Conservation (phyloP, 441 rosid genomes). For the Gossypium laxum region DNA sequence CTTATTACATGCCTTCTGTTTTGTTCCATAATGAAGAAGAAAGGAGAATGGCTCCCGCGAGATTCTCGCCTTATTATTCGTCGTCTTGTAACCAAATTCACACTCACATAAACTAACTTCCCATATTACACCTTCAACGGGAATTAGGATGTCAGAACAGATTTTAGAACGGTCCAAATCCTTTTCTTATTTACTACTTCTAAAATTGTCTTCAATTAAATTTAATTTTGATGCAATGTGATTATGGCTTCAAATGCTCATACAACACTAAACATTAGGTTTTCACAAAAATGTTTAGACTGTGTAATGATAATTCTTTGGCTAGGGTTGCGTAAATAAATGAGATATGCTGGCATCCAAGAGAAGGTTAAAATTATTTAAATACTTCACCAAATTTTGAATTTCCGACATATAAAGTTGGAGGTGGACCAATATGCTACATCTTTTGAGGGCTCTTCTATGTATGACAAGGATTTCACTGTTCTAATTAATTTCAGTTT, state of each 20-base stretch:
- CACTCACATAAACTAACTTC: neutral
- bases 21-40: neutral
- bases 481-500: neutral
- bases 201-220: neutral
- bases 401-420: neutral
- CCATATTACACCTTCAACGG: neutral
- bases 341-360: constrained; percentile 8
- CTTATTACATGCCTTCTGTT: constrained; percentile 14
- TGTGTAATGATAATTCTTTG: neutral
- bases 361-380: constrained; percentile 3
- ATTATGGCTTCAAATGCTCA: neutral
- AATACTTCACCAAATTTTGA: neutral
- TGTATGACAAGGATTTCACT: too few species aligned
- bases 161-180: neutral
- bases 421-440: neutral
- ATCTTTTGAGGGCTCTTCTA: too few species aligned
- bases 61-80: constrained; percentile 61
- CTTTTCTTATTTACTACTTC: neutral
- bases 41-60: constrained; percentile 38
- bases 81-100: constrained; percentile 19
- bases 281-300: neutral
- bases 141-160: neutral
- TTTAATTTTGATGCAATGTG: neutral
- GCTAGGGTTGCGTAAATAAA: neutral
- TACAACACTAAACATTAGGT: neutral